Percentiles rank a stretch among this genome's conserved stretches.
These are phyloP conservation scores for Typha latifolia DNA, from an alignment of 176 grass and related monocot genomes.

Conservation along the genomic window DNA sequence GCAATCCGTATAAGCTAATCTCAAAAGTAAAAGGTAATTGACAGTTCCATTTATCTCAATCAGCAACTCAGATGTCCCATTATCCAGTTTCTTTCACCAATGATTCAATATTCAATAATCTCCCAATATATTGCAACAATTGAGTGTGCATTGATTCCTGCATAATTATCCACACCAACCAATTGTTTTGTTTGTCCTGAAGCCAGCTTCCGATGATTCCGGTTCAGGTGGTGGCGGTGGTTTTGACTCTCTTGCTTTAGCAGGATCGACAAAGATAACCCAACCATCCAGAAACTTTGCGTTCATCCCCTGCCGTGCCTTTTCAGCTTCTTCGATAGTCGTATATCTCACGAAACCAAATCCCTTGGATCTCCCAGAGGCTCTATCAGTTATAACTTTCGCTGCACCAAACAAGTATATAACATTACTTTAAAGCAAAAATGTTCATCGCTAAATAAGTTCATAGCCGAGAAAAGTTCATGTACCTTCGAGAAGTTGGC, in stretches of 20 bases:
- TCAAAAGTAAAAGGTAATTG: no score
- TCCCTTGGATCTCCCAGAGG: constrained; percentile 87
- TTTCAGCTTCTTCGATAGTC: constrained; percentile 66
- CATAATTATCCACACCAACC: constrained; percentile 55
- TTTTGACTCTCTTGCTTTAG: constrained; percentile 59
- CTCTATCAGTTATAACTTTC: constrained; percentile 61
- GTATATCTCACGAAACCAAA: constrained; percentile 70
- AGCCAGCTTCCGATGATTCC: constrained; percentile 26
- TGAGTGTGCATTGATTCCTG: neutral
- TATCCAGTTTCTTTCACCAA: no score
- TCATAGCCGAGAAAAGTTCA: neutral
- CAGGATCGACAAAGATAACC: constrained; percentile 94
- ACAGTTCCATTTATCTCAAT: no score
- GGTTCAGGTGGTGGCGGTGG: constrained; percentile 12
- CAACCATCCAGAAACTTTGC: constrained; percentile 87
- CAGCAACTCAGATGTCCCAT: no score
- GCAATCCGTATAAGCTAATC: no score
- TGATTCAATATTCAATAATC: no score
- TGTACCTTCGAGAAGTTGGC: constrained; percentile 68
- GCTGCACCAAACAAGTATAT: constrained; percentile 24
- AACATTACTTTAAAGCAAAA: neutral
- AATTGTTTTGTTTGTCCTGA: constrained; percentile 58
- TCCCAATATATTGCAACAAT: no score
- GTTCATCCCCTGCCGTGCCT: constrained; percentile 70
- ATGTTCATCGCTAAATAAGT: neutral